phyloP scores from a whole-genome alignment of 495 filamentous ascomycete species.

The Trichoderma erinaceum region DNA sequence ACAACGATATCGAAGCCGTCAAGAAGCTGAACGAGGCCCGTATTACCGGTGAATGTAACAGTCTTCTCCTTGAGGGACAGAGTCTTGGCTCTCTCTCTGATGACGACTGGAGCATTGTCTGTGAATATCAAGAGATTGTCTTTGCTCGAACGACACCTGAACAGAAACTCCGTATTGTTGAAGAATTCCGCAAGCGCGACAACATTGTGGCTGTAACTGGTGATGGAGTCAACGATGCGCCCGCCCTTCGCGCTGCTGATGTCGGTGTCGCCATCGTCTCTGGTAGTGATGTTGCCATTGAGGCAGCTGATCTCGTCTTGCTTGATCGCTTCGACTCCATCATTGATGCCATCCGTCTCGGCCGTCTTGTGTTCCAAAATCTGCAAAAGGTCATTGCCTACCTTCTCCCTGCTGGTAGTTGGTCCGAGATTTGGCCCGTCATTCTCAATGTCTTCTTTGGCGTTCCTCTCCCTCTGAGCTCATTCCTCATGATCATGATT shows the following conservation, averaged over 20 bases:
- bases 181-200: slow-evolving; percentile 53
- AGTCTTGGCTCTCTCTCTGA: slow-evolving; percentile 14
- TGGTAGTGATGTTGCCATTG: slow-evolving; percentile 71
- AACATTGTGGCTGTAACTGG: slow-evolving; percentile 56
- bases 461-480: slow-evolving; percentile 58
- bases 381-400: slow-evolving; percentile 68
- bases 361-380: slow-evolving; percentile 63
- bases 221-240: slow-evolving; percentile 81
- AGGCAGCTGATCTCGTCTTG: slow-evolving; percentile 65
- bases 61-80: slow-evolving; percentile 30
- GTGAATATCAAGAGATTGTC: slow-evolving; percentile 41
- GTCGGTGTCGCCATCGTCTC: slow-evolving; percentile 75
- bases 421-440: slow-evolving; percentile 67
- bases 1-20: slow-evolving; percentile 10
- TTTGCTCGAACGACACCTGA: slow-evolving; percentile 69
- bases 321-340: slow-evolving; percentile 60
- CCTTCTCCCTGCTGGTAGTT: slow-evolving; percentile 60
- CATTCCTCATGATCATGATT: slow-evolving; percentile 66
- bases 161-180: slow-evolving; percentile 69
- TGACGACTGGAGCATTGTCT: slow-evolving; percentile 38
- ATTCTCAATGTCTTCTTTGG: slow-evolving; percentile 63
- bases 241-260: slow-evolving; percentile 66
- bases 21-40: slow-evolving; percentile 12
- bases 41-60: slow-evolving; percentile 17
- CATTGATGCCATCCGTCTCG: slow-evolving; percentile 62